Conservation (phyloP, 371 early-diverging fungal genomes). For the Zopfochytrium polystomum region DNA sequence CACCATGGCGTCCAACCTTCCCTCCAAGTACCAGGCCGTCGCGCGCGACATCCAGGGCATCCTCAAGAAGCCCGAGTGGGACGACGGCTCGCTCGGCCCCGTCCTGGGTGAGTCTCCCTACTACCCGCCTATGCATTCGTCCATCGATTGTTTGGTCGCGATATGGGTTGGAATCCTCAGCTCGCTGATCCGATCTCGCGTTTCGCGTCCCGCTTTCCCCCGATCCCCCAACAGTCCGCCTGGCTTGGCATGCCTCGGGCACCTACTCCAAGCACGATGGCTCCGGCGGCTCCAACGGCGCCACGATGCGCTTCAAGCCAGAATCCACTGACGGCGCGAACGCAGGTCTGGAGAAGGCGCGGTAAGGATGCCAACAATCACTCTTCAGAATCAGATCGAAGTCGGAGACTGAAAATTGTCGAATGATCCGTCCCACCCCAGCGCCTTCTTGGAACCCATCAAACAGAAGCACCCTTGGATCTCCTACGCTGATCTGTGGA, state of each 20-base stretch:
- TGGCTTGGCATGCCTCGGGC: slow-evolving; percentile 92
- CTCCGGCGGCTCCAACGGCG: slow-evolving; percentile 83
- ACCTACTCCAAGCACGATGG: slow-evolving; percentile 75
- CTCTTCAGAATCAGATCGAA: background rate
- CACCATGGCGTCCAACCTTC: no score
- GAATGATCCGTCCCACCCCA: slow-evolving; percentile 16
- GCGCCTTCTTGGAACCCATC: slow-evolving; percentile 69
- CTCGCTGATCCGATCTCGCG: background rate
- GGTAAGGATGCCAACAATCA: background rate
- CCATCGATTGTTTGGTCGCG: background rate
- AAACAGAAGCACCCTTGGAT: slow-evolving; percentile 85
- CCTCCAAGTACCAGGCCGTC: no score
- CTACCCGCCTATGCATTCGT: background rate
- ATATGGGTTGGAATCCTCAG: background rate
- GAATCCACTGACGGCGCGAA: slow-evolving; percentile 85
- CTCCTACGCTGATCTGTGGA: slow-evolving; percentile 91
- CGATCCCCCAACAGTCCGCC: slow-evolving; percentile 47
- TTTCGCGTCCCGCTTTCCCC: background rate
- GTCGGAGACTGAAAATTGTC: slow-evolving; percentile 3
- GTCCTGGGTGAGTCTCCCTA: slow-evolving; percentile 62
- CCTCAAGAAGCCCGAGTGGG: slow-evolving; percentile 56
- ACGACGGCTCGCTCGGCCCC: slow-evolving; percentile 91
- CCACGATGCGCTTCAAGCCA: slow-evolving; percentile 64
- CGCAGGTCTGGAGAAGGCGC: slow-evolving; percentile 63
- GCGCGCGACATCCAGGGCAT: slow-evolving; percentile 34